These are phyloP conservation scores for Neurospora africana DNA, from an alignment of 495 filamentous ascomycete species.

Conservation along the genomic window DNA sequence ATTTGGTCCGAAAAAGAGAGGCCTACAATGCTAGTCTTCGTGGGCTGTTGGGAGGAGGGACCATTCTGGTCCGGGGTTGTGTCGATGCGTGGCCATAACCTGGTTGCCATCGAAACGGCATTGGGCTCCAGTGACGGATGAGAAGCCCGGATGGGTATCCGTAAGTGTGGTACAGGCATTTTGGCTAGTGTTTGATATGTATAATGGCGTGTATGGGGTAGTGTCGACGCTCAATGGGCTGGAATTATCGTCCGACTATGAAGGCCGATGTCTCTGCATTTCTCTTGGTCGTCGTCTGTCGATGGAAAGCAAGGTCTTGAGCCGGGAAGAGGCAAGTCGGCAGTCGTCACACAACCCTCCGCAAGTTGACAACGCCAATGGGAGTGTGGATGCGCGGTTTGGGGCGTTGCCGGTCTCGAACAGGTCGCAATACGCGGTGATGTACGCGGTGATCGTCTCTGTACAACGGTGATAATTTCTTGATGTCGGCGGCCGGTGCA, in stretches of 20 bases:
- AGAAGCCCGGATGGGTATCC: constrained; percentile 9
- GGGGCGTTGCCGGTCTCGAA: background rate
- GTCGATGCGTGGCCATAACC: constrained; percentile 2
- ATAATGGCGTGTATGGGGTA: background rate
- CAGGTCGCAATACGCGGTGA: background rate
- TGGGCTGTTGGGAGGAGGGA: constrained; percentile 2
- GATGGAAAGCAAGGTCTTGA: background rate
- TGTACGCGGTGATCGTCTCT: background rate
- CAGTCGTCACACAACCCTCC: background rate
- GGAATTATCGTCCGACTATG: constrained; percentile 9
- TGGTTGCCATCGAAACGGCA: background rate
- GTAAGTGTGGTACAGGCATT: constrained; percentile 7
- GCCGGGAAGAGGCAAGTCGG: background rate
- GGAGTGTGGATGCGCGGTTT: background rate
- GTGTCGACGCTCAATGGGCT: constrained; percentile 4
- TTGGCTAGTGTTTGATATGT: background rate
- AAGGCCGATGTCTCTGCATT: constrained; percentile 12
- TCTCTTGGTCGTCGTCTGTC: constrained; percentile 2
- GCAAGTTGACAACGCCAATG: background rate
- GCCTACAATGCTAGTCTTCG: constrained; percentile 6
- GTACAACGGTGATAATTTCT: background rate
- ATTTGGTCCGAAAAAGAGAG: background rate
- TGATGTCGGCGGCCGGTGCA: background rate
- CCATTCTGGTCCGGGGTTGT: background rate
- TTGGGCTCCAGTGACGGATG: background rate